Percentiles rank a stretch among this genome's conserved stretches.
Conservation (phyloP, 805 yeast species). For the Lachancea waltii region DNA sequence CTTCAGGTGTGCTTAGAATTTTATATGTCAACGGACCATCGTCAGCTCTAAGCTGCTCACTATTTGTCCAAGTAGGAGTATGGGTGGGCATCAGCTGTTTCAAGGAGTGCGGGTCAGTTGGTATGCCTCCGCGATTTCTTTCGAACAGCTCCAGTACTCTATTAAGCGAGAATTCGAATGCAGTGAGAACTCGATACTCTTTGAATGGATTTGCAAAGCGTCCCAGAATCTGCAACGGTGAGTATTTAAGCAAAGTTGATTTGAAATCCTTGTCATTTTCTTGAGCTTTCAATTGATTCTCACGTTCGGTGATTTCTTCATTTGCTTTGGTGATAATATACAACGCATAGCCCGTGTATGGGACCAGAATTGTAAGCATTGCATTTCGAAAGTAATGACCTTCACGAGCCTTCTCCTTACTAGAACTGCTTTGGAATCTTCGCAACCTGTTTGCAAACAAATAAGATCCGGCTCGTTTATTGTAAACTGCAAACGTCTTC, state of each 20-base stretch:
- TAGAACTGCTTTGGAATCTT: not conserved
- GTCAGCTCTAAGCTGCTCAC: not conserved
- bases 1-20: not conserved
- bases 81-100: conserved; percentile 52
- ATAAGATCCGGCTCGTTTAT: not conserved
- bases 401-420: not conserved
- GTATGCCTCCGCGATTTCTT: conserved; percentile 54
- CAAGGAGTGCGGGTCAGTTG: conserved; percentile 41
- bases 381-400: conserved; percentile 16
- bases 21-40: not conserved
- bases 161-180: conserved; percentile 75
- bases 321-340: conserved; percentile 52
- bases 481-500: not conserved
- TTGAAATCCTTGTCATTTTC: conserved; percentile 15
- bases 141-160: conserved; percentile 67
- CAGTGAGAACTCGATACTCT: conserved; percentile 85
- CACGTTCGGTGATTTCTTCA: conserved; percentile 44
- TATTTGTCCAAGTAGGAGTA: conserved; percentile 43
- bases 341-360: conserved; percentile 61
- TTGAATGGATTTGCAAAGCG: conserved; percentile 85
- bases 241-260: conserved; percentile 32
- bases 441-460: not conserved
- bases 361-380: conserved; percentile 23
- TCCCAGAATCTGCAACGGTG: conserved; percentile 55
- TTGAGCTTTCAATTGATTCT: conserved; percentile 23